phyloP scores from a whole-genome alignment of 805 yeast species.

The Hermanozyma aechmeae region DNA sequence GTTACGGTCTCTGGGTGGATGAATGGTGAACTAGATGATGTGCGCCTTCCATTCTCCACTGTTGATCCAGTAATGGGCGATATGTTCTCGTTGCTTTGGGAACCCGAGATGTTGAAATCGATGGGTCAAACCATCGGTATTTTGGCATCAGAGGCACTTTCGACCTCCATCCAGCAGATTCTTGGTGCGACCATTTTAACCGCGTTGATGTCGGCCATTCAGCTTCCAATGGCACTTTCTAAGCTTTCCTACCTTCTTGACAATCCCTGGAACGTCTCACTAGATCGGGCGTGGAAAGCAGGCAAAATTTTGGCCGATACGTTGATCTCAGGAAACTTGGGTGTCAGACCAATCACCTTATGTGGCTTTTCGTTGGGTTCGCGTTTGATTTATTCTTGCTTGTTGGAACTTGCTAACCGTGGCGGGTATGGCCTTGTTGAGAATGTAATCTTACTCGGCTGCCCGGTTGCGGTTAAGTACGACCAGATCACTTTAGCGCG shows the following conservation, averaged over 20 bases:
- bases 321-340: slow-evolving; percentile 74
- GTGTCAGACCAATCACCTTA: slow-evolving; percentile 84
- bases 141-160: slow-evolving; percentile 85
- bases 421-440: slow-evolving; percentile 87
- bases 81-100: slow-evolving; percentile 86
- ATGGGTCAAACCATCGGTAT: slow-evolving; percentile 95
- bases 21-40: slow-evolving; percentile 92
- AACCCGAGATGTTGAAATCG: slow-evolving; percentile 92
- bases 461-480: slow-evolving; percentile 71
- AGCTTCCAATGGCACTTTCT: slow-evolving; percentile 83
- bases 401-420: slow-evolving; percentile 72
- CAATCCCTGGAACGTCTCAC: slow-evolving; percentile 96
- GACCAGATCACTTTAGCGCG: slow-evolving; percentile 75
- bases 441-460: slow-evolving; percentile 79
- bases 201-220: slow-evolving; percentile 88
- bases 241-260: slow-evolving; percentile 84
- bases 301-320: slow-evolving; percentile 90
- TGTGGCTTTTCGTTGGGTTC: slow-evolving; percentile 95
- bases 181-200: slow-evolving; percentile 84
- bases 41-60: slow-evolving; percentile 90
- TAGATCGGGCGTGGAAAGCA: slow-evolving; percentile 96
- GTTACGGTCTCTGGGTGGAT: slow-evolving; percentile 96
- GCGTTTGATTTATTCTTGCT: slow-evolving; percentile 81
- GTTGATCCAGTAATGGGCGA: slow-evolving; percentile 99
- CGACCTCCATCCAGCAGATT: slow-evolving; percentile 91